Percentiles rank a stretch among this genome's conserved stretches.
These are phyloP conservation scores for Achaetomiella virescens DNA, from an alignment of 495 filamentous ascomycete species.

Conservation along the genomic window DNA sequence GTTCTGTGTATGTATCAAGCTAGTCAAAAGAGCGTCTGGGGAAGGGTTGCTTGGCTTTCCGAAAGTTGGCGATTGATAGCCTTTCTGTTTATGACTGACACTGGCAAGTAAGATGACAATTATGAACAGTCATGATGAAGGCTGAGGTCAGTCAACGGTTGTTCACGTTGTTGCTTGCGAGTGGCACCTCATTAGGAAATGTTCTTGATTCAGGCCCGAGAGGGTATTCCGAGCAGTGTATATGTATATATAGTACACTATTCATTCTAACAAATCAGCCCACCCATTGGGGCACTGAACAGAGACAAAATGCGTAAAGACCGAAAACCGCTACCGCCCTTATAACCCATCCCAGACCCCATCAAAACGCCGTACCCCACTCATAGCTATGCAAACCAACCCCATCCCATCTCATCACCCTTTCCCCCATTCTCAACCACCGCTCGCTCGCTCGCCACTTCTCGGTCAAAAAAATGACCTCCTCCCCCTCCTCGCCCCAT, in stretches of 20 bases:
- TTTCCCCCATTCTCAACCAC: no score
- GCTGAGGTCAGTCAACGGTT: no score
- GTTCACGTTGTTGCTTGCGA: no score
- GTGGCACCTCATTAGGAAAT: not conserved
- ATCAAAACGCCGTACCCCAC: not conserved
- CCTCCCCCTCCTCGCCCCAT: conserved; percentile 6
- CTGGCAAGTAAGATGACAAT: no score
- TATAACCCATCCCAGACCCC: not conserved
- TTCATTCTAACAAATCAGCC: conserved; percentile 3
- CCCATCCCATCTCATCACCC: no score
- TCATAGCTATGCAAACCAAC: not conserved
- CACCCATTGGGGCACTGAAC: not conserved
- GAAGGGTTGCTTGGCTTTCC: no score
- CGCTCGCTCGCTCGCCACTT: not conserved
- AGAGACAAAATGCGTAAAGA: not conserved
- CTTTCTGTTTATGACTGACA: no score
- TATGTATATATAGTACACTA: not conserved
- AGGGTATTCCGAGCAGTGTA: not conserved
- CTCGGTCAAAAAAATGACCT: not conserved
- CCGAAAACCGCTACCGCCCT: conserved; percentile 1
- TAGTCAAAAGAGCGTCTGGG: no score
- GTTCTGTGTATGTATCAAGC: not conserved
- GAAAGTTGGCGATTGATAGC: no score
- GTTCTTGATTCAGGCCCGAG: not conserved
- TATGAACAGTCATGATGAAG: no score